Conservation (phyloP, 177 flowering plant genomes). For the Vitis hybrid region DNA sequence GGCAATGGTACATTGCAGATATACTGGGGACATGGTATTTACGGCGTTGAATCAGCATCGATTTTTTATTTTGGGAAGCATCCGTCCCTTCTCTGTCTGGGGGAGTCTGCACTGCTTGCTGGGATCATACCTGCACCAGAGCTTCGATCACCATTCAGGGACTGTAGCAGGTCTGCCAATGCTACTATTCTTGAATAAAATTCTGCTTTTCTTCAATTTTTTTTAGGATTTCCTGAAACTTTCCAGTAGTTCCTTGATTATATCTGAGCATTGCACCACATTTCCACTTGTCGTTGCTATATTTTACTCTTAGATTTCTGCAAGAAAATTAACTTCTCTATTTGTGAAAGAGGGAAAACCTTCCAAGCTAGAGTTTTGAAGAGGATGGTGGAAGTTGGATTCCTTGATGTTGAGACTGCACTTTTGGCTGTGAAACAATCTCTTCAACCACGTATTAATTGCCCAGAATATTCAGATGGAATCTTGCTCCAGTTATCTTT, state of each 20-base stretch:
- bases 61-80: slow-evolving; percentile 49
- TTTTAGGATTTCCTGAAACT: too few relatives aligned
- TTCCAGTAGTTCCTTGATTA: too few relatives aligned
- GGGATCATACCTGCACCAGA: slow-evolving; percentile 55
- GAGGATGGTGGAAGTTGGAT: slow-evolving; percentile 47
- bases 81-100: slow-evolving; percentile 40
- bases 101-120: slow-evolving; percentile 47
- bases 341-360: slow-evolving; percentile 34
- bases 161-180: slow-evolving; percentile 34
- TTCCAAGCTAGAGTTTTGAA: slow-evolving; percentile 50
- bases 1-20: slow-evolving; percentile 24
- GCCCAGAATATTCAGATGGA: slow-evolving; percentile 12
- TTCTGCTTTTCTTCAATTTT: too few relatives aligned
- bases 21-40: slow-evolving; percentile 54
- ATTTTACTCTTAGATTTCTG: too few relatives aligned
- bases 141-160: slow-evolving; percentile 41
- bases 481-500: slow-evolving; percentile 5
- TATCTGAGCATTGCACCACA: too few relatives aligned
- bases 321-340: not conserved
- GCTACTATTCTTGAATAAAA: not conserved
- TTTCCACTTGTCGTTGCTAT: too few relatives aligned
- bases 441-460: slow-evolving; percentile 20
- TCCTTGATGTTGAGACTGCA: slow-evolving; percentile 36
- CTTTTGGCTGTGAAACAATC: slow-evolving; percentile 29
- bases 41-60: slow-evolving; percentile 50